Percentiles rank a stretch among this genome's conserved stretches.
Conservation (phyloP, 192 early-diverging fungal species). For the Chytriomyces sp. region DNA sequence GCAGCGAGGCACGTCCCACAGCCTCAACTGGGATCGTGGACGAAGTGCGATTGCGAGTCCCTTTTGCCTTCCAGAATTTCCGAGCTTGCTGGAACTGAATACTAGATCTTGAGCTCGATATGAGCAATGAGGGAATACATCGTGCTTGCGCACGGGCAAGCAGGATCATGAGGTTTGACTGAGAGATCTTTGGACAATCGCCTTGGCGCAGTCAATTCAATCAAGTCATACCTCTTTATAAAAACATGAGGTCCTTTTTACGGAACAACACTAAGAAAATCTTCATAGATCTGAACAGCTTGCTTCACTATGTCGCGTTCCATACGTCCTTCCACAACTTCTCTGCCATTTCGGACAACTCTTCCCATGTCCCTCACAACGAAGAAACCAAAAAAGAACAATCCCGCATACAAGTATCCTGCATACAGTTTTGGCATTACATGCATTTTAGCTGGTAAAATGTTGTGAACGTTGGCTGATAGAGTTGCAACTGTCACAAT, state of each 20-base stretch:
- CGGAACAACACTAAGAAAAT: conserved; percentile 1
- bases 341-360: background rate
- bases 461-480: background rate
- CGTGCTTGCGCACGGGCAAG: too few species aligned
- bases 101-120: too few species aligned
- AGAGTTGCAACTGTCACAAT: conserved; percentile 3
- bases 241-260: background rate
- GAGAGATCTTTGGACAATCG: too few species aligned
- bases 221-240: too few species aligned
- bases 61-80: too few species aligned
- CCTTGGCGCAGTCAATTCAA: too few species aligned
- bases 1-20: too few species aligned
- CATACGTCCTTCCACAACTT: conserved; percentile 4
- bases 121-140: too few species aligned
- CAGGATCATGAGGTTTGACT: too few species aligned
- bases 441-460: background rate
- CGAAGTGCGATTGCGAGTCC: too few species aligned
- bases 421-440: background rate
- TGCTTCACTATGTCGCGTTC: conserved; percentile 1
- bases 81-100: too few species aligned
- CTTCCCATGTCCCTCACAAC: background rate
- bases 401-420: background rate
- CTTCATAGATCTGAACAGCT: conserved; percentile 3
- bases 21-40: too few species aligned
- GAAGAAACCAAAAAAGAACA: background rate